phyloP scores from a whole-genome alignment of 2,329 filamentous ascomycete species.

The Penicillium occitanis region DNA sequence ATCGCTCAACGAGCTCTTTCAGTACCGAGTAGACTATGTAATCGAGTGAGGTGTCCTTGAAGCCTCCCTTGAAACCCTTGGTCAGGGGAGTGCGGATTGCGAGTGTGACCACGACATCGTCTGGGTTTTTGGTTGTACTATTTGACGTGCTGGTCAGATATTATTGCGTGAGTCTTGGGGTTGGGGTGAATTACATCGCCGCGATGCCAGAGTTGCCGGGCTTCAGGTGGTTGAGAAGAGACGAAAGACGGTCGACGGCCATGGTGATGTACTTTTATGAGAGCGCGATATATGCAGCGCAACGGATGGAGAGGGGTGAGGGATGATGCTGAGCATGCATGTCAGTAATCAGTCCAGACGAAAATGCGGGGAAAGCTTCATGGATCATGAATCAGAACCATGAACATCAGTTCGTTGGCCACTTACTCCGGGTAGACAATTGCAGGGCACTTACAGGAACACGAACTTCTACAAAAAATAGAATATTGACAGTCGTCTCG shows the following conservation, averaged over 20 bases:
- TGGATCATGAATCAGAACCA: neutral
- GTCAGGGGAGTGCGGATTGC: slow-evolving; percentile 84
- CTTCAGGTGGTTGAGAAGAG: slow-evolving; percentile 78
- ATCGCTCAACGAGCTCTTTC: slow-evolving; percentile 70
- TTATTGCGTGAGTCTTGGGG: neutral
- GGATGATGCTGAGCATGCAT: neutral
- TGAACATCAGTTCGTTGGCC: neutral
- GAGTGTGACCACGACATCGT: slow-evolving; percentile 95
- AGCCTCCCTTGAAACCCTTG: slow-evolving; percentile 86
- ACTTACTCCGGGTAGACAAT: neutral
- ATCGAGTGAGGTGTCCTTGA: slow-evolving; percentile 92
- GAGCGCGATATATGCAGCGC: neutral
- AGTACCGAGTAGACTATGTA: slow-evolving; percentile 80
- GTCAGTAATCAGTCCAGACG: neutral
- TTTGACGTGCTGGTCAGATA: neutral
- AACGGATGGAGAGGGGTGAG: neutral
- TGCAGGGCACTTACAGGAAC: neutral
- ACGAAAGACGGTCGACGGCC: slow-evolving; percentile 82
- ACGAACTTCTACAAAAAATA: too few species aligned
- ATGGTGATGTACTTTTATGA: slow-evolving; percentile 47
- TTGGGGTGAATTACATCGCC: slow-evolving; percentile 66
- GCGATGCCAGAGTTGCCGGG: slow-evolving; percentile 67
- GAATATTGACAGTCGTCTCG: too few species aligned
- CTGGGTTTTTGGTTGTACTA: slow-evolving; percentile 87
- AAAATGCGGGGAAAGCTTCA: slow-evolving; percentile 8